Evolutionary conservation across 202 grass and related monocot species (phyloP), one percentile per base, ranked within the genome.

Genomic region (Bolboschoenoplectus hybrid): DNA sequence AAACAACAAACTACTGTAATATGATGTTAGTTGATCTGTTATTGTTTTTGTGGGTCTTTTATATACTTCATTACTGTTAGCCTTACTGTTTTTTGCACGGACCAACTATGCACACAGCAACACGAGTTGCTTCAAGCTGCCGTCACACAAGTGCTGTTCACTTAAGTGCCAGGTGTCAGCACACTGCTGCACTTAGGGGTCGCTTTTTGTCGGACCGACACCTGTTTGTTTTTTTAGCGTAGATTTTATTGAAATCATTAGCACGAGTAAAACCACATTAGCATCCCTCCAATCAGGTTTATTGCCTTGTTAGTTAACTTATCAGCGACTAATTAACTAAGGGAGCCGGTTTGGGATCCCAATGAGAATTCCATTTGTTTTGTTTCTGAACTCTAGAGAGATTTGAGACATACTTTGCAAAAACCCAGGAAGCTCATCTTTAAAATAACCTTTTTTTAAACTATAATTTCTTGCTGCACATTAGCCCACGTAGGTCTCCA

Each of bases 391-490:
- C 36, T 60, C 51, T 8, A 38, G 51, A 17, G 51, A 40, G 51
- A 39, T 61, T 80, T 61, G 16, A 61, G 75, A 80, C 75, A 80
- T 80, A 80, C 75, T 60, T 61, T 43, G 75, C 75, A 80, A 60
- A n/a, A 80, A 61, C 75, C 75, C 53, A 80, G 75, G 53, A 61
- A 80, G 16, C 53, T 80, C 53, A 80, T 80, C 52, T 79, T 80
- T 36, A 80, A 61, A 20, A 80, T 8, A 60, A 7, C 35, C 6
- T 43, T 19, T 77, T 57, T 60, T 79, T n/a, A 61, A 19, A 57
- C 35, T 80, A 80, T 60, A 80, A 6, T 80, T 20, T 60, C 75
- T 80, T 80, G 75, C 53, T 41, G 75, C 36, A 61, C 75, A 61
- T 60, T 60, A 43, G 75, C 38, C 75, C 75, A 80, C 75, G 75